A percentile compares a stretch with the other conserved stretches of the same genome.
Evolutionary conservation across 2,329 filamentous ascomycete species (phyloP).

Genomic region (Diaporthe citri): DNA sequence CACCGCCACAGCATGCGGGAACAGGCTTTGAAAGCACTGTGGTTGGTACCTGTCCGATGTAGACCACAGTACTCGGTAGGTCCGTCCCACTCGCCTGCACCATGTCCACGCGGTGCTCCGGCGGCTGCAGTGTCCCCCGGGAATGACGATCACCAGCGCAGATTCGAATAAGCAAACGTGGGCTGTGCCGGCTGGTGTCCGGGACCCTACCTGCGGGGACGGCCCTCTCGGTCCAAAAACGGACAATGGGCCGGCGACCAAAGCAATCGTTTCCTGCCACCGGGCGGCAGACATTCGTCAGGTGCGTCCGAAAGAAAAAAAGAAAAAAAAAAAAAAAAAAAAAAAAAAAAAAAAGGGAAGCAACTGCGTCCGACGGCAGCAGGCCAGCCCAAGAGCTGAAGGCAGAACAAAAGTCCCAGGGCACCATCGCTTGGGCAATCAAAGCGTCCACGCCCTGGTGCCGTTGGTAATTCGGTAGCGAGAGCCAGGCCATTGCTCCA

Average conservation of each 20-base stretch:
- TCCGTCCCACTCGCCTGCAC: slow-evolving; percentile 25
- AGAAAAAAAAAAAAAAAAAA: neutral
- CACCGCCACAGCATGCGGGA: slow-evolving; percentile 20
- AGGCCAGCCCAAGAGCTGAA: slow-evolving; percentile 3
- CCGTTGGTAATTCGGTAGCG: slow-evolving; percentile 12
- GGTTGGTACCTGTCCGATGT: slow-evolving; percentile 20
- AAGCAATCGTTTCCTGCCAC: slow-evolving; percentile 18
- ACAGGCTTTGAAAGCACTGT: neutral
- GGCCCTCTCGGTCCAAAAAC: slow-evolving; percentile 14
- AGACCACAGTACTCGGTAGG: slow-evolving; percentile 1
- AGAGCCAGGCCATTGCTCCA: slow-evolving; percentile 14
- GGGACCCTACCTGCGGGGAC: slow-evolving; percentile 26
- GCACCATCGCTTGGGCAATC: slow-evolving; percentile 11
- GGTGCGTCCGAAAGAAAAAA: neutral
- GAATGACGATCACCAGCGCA: slow-evolving; percentile 35
- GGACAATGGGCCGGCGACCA: slow-evolving; percentile 27
- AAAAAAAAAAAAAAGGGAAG: neutral
- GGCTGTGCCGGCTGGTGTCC: slow-evolving; percentile 22
- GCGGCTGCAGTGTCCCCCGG: slow-evolving; percentile 34
- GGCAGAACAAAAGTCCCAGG: slow-evolving; percentile 16
- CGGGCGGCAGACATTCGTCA: slow-evolving; percentile 26
- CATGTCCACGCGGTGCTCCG: slow-evolving; percentile 27
- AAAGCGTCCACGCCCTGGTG: neutral
- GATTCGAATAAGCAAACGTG: slow-evolving; percentile 29
- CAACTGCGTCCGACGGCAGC: neutral